Evolutionary conservation across 257 asterid species (phyloP).

Genomic region (Solanum habrochaites): DNA sequence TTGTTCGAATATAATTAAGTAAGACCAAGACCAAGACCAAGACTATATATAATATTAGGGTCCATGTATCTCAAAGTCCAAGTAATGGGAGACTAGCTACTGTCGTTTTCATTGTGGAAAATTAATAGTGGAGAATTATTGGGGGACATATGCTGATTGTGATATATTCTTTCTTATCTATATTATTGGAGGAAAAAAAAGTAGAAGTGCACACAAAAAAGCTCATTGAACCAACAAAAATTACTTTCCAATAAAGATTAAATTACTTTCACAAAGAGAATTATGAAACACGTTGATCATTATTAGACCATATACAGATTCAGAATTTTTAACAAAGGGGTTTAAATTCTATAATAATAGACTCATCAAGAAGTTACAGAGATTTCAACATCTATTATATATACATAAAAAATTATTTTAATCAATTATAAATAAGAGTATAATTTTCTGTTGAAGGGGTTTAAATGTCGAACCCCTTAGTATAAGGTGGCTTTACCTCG

Average conservation of each 20-base stretch:
- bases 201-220: neutral
- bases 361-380: too few relatives aligned
- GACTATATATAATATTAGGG: neutral
- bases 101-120: neutral
- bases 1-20: too few relatives aligned
- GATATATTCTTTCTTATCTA: neutral
- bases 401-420: too few relatives aligned
- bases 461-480: too few relatives aligned
- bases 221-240: neutral
- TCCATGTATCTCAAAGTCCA: neutral
- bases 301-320: too few relatives aligned
- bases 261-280: neutral
- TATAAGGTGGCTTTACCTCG: too few relatives aligned
- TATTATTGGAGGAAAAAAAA: neutral
- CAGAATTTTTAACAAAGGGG: too few relatives aligned
- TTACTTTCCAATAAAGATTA: neutral
- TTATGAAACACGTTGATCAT: neutral
- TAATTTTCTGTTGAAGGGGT: too few relatives aligned
- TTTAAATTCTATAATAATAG: too few relatives aligned
- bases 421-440: too few relatives aligned
- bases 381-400: too few relatives aligned
- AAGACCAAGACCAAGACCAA: neutral
- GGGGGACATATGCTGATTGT: neutral
- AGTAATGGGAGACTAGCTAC: neutral
- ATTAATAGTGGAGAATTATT: neutral